Base-by-base conservation (phyloP, 73 alveolate species). In the Paramecium bursaria region DNA sequence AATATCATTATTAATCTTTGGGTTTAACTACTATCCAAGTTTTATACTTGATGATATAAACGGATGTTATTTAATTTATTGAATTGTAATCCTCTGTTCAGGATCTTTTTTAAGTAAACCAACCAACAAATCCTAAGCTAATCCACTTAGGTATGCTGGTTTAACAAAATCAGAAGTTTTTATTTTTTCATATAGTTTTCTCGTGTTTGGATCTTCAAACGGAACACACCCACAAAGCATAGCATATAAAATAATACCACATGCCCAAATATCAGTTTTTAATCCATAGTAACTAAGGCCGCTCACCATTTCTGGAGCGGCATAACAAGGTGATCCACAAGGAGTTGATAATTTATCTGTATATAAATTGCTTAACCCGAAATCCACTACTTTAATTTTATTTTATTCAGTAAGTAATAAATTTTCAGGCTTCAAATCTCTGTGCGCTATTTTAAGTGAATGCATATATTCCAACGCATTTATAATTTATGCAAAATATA, bases 241-340 rank as follows among this genome's bases (percentile, higher is more conserved):
- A 9, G 97, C 97, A 67, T 74, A 91, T 0, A 91, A 86, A 1
- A 91, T 91, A 35, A 91, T 92, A 29, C 97, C 97, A 52, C 93
- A 85, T 30, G 94, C 88, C 97, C 97, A 91, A 3, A 90, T 87
- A 61, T 91, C 97, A 2, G 87, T 86, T 25, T 50, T 54, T 15
- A 85, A 50, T 26, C 97, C 97, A 9, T 86, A 26, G 51, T 91
- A 91, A 27, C 48, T 10, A 49, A 75, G 75, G 6, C 97, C 97
- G 1, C 95, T 92, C 26, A 91, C 91, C 97, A 91, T 91, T 86
- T 91, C 97, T n/a, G 97, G 97, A n/a, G 97, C 95, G 7, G 97
- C 97, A 75, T 91, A 91, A 49, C 97, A 91, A 3, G 97, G 97
- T 21, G 93, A 86, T 2, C 97, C 97, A 50, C 97, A 91, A 15